Base-by-base conservation (phyloP, 1,284 basidiomycete species). In the Moesziomyces sp. region DNA sequence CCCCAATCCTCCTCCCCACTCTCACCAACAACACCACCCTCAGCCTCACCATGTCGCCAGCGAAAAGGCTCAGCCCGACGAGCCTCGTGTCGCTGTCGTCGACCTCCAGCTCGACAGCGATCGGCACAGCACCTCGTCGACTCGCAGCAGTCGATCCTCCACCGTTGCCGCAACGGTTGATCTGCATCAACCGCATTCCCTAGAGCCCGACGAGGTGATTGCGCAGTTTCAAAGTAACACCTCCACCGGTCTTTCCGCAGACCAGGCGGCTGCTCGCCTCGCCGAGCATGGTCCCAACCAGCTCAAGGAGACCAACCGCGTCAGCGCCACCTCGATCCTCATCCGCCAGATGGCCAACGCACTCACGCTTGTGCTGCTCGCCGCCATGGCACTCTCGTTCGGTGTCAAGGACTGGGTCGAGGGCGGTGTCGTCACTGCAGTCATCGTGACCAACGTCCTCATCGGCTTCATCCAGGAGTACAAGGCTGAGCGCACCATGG, bases 361-460 rank as follows among this genome's bases (percentile, higher is more conserved):
- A 24, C 68, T 81, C 30, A 81, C 79, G 16, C 48, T 81, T 23
- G 77, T 81, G 30, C 82, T 88, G 64, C 83, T 90, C 59, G 87
- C 87, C 28, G 89, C 89, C 40, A 86, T 90, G 85, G 88, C 88
- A 4, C 86, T 90, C 9, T 89, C 89, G 14, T 89, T 90, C 65
- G 89, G 78, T 47, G 74, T 82, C 55, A 60, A 69, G 65, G 88
- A 89, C 67, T 91, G 87, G 85, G 87, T 90, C 64, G 88, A 88
- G 77, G 89, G 88, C 21, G 89, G 87, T 55, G 89, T 90, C 52
- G 89, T 90, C 67, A 88, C 88, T n/a, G 88, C 87, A 8, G 87
- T 91, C 46, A 78, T 81, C 46, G 57, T 74, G 46, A 72, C 73
- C 65, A 81, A 81, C 50, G 73, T 80, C 26, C 61, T 68, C 57